Evolutionary conservation across 2,329 filamentous ascomycete genomes (phyloP).

Genomic region (Torrubiellomyces zombiae): DNA sequence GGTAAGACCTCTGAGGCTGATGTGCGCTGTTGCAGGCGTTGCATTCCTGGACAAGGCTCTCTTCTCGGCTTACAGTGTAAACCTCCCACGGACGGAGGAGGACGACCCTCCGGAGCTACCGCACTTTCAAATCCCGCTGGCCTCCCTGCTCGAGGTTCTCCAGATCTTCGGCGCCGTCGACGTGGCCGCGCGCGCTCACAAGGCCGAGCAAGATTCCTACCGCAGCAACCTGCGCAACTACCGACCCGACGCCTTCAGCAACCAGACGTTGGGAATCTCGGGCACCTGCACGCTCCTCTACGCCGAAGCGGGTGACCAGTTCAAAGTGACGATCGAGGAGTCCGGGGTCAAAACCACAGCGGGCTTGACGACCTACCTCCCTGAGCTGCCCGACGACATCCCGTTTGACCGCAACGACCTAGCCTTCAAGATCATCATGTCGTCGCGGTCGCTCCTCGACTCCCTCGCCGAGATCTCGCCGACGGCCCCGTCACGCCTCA

Average conservation of each 20-base stretch:
- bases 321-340: conserved; percentile 77
- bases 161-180: conserved; percentile 89
- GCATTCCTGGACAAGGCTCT: conserved; percentile 78
- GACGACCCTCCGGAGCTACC: conserved; percentile 32
- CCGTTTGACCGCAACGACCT: conserved; percentile 71
- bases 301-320: conserved; percentile 52
- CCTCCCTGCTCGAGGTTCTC: conserved; percentile 77
- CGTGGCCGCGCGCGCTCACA: conserved; percentile 38
- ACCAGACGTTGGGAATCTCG: conserved; percentile 65
- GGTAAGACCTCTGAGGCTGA: conserved; percentile 1
- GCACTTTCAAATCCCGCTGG: conserved; percentile 73
- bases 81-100: conserved; percentile 23
- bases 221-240: conserved; percentile 45
- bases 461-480: conserved; percentile 52
- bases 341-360: conserved; percentile 76
- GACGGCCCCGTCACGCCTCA: conserved; percentile 57
- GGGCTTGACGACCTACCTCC: conserved; percentile 75
- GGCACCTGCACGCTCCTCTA: conserved; percentile 80
- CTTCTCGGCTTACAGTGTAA: conserved; percentile 72
- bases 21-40: conserved; percentile 14
- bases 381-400: conserved; percentile 61
- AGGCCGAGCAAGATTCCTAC: conserved; percentile 42
- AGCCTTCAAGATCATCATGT: conserved; percentile 90
- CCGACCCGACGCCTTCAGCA: conserved; percentile 61
- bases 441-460: conserved; percentile 54